A percentile compares a stretch with the other conserved stretches of the same genome.
Conservation (phyloP, 148 eudicot genomes). For the Vaccinium macrocarpon region DNA sequence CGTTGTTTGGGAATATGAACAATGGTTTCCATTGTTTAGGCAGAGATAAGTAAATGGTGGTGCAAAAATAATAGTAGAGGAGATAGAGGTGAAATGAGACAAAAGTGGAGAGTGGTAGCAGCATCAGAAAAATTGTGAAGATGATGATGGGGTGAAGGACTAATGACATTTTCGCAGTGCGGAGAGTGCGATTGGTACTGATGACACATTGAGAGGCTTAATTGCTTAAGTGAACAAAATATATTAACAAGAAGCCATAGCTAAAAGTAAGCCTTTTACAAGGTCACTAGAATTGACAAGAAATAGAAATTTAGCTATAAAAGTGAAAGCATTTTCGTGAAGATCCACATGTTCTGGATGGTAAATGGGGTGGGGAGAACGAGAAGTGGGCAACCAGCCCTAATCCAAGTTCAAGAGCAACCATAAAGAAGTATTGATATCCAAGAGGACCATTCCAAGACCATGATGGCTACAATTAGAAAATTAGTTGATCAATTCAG, state of each 20-base stretch:
- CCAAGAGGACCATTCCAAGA: not conserved
- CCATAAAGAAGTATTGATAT: too few species aligned
- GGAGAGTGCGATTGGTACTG: not conserved
- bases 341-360: not conserved
- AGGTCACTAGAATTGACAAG: not conserved
- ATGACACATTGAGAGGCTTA: not conserved
- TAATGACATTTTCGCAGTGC: not conserved
- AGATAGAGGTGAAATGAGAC: not conserved
- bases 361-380: not conserved
- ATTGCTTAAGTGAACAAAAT: not conserved
- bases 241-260: not conserved
- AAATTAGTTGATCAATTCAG: not conserved
- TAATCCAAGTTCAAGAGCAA: not conserved
- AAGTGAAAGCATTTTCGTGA: too few species aligned
- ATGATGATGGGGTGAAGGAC: too few species aligned
- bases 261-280: not conserved
- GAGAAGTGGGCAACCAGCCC: not conserved
- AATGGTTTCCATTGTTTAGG: not conserved
- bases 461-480: not conserved
- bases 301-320: not conserved
- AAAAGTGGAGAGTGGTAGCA: not conserved
- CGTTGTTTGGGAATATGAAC: not conserved
- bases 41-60: not conserved
- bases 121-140: not conserved
- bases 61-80: not conserved